Percentiles rank a stretch among this genome's conserved stretches.
These are phyloP conservation scores for Angophora floribunda DNA, from an alignment of 345 rosid species.

Conservation along the genomic window DNA sequence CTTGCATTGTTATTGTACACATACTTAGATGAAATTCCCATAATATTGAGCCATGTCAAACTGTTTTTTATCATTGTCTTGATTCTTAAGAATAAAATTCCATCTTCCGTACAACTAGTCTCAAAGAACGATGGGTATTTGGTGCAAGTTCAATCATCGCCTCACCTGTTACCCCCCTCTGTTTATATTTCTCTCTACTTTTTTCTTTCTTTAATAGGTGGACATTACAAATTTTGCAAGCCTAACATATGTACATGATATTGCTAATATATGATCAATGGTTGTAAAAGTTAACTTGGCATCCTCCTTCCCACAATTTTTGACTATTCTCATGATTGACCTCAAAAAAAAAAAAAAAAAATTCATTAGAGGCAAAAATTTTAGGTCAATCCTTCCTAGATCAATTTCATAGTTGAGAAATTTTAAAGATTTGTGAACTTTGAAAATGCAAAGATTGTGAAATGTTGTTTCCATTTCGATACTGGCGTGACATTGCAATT, in stretches of 20 bases:
- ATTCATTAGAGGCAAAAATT: not conserved
- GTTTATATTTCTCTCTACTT: not conserved
- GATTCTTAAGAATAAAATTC: not conserved
- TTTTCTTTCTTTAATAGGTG: not conserved
- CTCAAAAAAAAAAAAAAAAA: not conserved
- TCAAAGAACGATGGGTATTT: not conserved
- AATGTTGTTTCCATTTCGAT: not conserved
- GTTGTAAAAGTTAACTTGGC: not conserved
- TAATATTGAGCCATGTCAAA: not conserved
- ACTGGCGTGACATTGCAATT: not conserved
- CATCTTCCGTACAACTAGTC: not conserved
- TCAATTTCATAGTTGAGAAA: not conserved
- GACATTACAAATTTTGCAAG: not conserved
- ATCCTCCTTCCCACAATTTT: not conserved
- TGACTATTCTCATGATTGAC: not conserved
- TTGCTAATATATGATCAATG: not conserved
- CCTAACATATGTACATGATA: not conserved
- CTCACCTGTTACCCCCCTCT: not conserved
- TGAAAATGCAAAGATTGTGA: not conserved
- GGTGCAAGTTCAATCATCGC: not conserved
- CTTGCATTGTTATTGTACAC: not conserved
- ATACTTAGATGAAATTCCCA: not conserved
- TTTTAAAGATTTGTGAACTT: not conserved
- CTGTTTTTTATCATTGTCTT: not conserved
- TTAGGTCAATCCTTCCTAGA: not conserved